phyloP scores from a whole-genome alignment of 176 grass and related monocot genomes.

The Pontederia paniculata region DNA sequence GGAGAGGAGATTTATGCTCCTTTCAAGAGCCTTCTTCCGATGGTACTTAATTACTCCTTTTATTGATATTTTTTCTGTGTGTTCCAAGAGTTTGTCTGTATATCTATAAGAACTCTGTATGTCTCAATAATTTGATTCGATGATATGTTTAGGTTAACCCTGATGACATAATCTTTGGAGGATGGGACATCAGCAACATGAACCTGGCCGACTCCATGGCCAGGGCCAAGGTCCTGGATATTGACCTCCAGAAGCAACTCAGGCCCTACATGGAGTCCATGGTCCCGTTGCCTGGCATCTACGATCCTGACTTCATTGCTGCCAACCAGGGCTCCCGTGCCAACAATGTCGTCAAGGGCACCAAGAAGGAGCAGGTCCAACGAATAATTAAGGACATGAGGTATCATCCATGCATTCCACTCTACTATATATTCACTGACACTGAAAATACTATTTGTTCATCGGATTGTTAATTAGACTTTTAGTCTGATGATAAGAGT shows the following conservation, averaged over 20 bases:
- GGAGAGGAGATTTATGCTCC: conserved; percentile 95
- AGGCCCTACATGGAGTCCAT: conserved; percentile 97
- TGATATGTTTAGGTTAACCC: conserved; percentile 64
- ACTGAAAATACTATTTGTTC: too few species aligned
- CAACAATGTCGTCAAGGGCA: conserved; percentile 60
- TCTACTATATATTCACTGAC: neutral
- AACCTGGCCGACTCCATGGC: conserved; percentile 94
- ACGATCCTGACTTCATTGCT: conserved; percentile 79
- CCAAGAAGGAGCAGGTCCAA: conserved; percentile 82
- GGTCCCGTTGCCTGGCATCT: conserved; percentile 78
- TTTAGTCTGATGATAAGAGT: too few species aligned
- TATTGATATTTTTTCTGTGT: too few species aligned
- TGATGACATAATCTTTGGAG: conserved; percentile 80
- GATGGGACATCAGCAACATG: conserved; percentile 98
- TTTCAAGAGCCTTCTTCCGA: conserved; percentile 91
- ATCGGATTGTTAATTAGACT: too few species aligned
- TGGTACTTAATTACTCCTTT: conserved; percentile 34
- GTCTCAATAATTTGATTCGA: too few species aligned
- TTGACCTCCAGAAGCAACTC: conserved; percentile 96
- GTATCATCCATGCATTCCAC: conserved; percentile 11
- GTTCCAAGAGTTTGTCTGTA: too few species aligned
- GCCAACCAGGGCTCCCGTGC: conserved; percentile 74
- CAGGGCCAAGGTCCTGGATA: conserved; percentile 86
- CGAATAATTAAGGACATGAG: conserved; percentile 90
- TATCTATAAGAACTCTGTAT: too few species aligned